A percentile compares a stretch with the other conserved stretches of the same genome.
Evolutionary conservation across 129 eudicot genomes (phyloP).

Genomic region (Artemisia annua): DNA sequence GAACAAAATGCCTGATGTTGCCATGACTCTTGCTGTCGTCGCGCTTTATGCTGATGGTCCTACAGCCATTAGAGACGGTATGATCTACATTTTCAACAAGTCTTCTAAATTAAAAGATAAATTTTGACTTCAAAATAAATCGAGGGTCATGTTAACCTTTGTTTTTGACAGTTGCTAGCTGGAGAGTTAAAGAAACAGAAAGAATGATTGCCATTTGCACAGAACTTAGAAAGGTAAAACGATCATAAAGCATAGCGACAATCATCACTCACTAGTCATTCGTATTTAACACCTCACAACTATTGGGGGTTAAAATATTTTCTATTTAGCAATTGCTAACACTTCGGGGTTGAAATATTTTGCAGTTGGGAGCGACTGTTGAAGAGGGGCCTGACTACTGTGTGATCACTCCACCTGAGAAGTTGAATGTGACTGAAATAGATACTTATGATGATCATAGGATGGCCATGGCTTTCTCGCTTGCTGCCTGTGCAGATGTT

Average conservation of each 20-base stretch:
- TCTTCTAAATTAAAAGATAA: background rate
- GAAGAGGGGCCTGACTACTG: constrained; percentile 98
- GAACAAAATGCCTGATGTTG: constrained; percentile 99
- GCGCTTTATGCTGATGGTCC: constrained; percentile 97
- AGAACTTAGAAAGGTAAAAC: constrained; percentile 82
- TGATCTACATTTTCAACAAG: constrained; percentile 3
- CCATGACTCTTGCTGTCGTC: constrained; percentile 99
- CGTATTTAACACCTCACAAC: too few species aligned
- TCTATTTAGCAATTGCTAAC: too few species aligned
- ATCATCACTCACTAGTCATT: background rate
- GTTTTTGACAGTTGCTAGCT: constrained; percentile 80
- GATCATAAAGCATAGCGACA: background rate
- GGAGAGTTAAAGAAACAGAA: constrained; percentile 99
- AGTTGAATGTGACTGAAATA: constrained; percentile 67
- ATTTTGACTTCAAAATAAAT: background rate
- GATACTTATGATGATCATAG: constrained; percentile 94
- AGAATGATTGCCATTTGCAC: constrained; percentile 99
- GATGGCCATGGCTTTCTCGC: constrained; percentile 98
- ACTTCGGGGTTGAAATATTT: background rate
- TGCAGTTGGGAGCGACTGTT: constrained; percentile 92
- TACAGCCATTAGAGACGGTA: constrained; percentile 97
- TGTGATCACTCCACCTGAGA: constrained; percentile 90
- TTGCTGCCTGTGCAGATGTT: constrained; percentile 95
- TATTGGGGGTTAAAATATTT: background rate
- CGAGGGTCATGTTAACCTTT: constrained; percentile 5